These are phyloP conservation scores for Nicotiana rustica DNA, from an alignment of 305 asterid genomes.

Conservation along the genomic window DNA sequence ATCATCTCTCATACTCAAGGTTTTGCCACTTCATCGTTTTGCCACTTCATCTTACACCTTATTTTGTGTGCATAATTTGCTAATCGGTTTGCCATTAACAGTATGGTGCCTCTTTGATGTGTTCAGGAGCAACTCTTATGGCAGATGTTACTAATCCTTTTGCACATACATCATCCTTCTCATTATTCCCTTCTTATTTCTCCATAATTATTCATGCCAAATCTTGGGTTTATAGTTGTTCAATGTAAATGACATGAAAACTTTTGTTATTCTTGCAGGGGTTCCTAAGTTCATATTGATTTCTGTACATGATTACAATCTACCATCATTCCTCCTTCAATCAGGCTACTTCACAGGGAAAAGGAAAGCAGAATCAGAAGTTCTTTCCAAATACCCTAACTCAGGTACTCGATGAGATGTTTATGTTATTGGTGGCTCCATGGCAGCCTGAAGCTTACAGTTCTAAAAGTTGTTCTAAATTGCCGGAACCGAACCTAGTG, in stretches of 20 bases:
- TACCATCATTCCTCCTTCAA: constrained; percentile 80
- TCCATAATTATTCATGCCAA: neutral
- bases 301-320: constrained; percentile 95
- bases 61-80: neutral
- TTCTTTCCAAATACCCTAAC: constrained; percentile 82
- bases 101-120: constrained; percentile 16
- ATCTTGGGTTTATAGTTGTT: neutral
- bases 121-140: neutral
- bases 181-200: neutral
- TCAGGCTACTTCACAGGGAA: constrained; percentile 90
- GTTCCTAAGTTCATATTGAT: constrained; percentile 86
- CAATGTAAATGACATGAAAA: neutral
- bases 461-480: neutral
- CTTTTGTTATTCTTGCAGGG: constrained; percentile 57
- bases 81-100: neutral
- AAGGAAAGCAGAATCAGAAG: constrained; percentile 97
- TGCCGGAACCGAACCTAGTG: neutral
- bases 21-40: neutral
- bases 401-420: constrained; percentile 58
- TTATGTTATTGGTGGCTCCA: neutral
- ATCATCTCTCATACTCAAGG: neutral
- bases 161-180: neutral
- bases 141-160: neutral
- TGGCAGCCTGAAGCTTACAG: constrained; percentile 8
- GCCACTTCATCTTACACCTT: neutral